Percentiles rank a stretch among this genome's conserved stretches.
Conservation (phyloP, 75 land plant genomes). For the Pinus taeda region DNA sequence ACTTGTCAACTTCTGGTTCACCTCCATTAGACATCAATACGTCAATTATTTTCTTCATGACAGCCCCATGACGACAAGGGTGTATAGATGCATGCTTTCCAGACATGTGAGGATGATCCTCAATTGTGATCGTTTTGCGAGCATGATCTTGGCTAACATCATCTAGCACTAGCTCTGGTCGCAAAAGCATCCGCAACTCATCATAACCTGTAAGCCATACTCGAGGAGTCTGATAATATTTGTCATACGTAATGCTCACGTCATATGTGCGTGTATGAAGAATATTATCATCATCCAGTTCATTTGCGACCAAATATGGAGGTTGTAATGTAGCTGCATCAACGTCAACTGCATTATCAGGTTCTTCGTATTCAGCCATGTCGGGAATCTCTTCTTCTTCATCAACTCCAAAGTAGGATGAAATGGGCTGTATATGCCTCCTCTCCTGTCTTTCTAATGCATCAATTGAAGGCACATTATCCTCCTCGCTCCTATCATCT, state of each 20-base stretch:
- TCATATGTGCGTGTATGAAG: too few relatives aligned
- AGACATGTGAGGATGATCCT: constrained; percentile 95
- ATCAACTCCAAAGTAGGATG: constrained; percentile 69
- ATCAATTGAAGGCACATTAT: constrained; percentile 83
- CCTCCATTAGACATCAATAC: constrained; percentile 84
- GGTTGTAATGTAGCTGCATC: too few relatives aligned
- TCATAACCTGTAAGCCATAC: too few relatives aligned
- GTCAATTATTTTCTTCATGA: constrained; percentile 98
- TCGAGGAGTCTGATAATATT: too few relatives aligned
- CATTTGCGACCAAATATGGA: too few relatives aligned
- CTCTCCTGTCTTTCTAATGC: constrained; percentile 48
- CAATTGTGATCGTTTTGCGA: constrained; percentile 92
- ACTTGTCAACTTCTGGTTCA: constrained; percentile 99
- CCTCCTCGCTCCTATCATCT: constrained; percentile 55
- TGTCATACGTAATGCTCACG: too few relatives aligned
- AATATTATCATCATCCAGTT: too few relatives aligned
- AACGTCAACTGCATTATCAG: constrained; percentile 56
- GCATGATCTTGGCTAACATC: constrained; percentile 99
- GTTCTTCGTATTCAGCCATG: constrained; percentile 70
- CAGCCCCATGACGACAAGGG: constrained; percentile 98
- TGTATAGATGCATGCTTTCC: constrained; percentile 99
- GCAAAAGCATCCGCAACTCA: constrained; percentile 91
- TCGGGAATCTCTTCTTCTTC: constrained; percentile 97
- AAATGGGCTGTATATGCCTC: constrained; percentile 42
- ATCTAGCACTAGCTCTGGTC: constrained; percentile 95